Evolutionary conservation across 805 yeast species (phyloP).

Genomic region (Komagataella pastoris): DNA sequence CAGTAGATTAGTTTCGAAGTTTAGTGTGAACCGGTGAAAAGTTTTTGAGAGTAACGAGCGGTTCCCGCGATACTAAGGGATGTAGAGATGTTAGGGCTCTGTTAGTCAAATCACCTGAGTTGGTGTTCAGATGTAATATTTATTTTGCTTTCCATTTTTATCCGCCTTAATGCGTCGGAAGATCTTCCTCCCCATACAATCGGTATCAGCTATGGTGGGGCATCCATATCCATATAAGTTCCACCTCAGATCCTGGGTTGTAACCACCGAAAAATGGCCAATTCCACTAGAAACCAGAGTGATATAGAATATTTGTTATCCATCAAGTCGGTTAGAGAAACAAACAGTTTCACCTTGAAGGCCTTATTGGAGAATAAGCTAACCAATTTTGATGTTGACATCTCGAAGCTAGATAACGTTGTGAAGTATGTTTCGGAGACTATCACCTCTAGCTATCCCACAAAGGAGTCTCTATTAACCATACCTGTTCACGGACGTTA

Average conservation of each 20-base stretch:
- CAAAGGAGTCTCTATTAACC: constrained; percentile 19
- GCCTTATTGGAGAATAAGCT: constrained; percentile 22
- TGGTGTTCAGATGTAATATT: not conserved
- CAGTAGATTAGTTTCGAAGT: constrained; percentile 5
- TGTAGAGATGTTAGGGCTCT: not conserved
- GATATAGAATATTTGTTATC: constrained; percentile 24
- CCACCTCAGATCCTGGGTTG: not conserved
- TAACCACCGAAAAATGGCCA: not conserved
- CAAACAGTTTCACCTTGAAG: constrained; percentile 27
- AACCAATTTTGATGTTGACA: constrained; percentile 32
- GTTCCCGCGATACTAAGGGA: not conserved
- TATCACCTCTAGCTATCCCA: constrained; percentile 29
- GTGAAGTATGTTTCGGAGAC: constrained; percentile 32
- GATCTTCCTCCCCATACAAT: not conserved
- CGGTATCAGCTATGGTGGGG: not conserved
- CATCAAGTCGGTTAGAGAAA: constrained; percentile 44
- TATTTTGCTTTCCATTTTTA: too few relatives aligned
- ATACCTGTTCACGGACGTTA: constrained; percentile 62
- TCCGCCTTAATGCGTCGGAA: not conserved
- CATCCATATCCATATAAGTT: not conserved
- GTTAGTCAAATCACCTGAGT: not conserved
- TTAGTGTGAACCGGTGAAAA: not conserved
- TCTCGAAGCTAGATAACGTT: constrained; percentile 24
- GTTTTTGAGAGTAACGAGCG: not conserved
- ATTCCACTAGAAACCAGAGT: not conserved